Evolutionary conservation across 257 asterid species (phyloP).

Genomic region (Parsonsia alboflavescens): DNA sequence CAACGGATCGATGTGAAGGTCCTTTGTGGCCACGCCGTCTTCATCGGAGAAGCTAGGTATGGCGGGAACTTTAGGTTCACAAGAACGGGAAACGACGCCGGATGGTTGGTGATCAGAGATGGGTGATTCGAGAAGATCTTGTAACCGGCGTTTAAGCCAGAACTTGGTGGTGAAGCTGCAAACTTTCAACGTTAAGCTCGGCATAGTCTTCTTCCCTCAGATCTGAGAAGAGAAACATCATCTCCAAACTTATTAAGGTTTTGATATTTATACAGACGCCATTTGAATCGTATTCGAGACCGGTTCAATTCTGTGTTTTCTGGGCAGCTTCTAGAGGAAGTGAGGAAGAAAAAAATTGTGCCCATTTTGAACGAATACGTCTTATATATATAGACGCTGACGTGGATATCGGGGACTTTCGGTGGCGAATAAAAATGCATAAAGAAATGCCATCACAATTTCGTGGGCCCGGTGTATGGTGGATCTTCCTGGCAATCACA

Average conservation of each 20-base stretch:
- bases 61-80: constrained; percentile 46
- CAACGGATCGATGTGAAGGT: constrained; percentile 64
- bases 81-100: constrained; percentile 63
- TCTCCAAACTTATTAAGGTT: constrained; percentile 3
- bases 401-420: no score
- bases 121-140: constrained; percentile 35
- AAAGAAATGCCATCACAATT: no score
- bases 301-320: background rate
- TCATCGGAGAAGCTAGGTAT: constrained; percentile 58
- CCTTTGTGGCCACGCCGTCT: constrained; percentile 83
- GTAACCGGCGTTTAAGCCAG: constrained; percentile 58
- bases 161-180: constrained; percentile 66
- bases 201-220: constrained; percentile 33
- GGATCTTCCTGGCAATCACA: no score
- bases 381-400: background rate
- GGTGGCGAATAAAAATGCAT: no score
- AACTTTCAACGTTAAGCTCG: constrained; percentile 54
- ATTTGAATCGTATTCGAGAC: background rate
- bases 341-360: background rate
- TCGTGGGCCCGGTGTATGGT: no score
- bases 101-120: constrained; percentile 7
- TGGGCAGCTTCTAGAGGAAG: background rate
- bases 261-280: background rate
- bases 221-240: background rate
- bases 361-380: background rate